Percentiles rank a stretch among this genome's conserved stretches.
Evolutionary conservation across 2,329 filamentous ascomycete species (phyloP).

Genomic region (Westerdykella aurantiaca): DNA sequence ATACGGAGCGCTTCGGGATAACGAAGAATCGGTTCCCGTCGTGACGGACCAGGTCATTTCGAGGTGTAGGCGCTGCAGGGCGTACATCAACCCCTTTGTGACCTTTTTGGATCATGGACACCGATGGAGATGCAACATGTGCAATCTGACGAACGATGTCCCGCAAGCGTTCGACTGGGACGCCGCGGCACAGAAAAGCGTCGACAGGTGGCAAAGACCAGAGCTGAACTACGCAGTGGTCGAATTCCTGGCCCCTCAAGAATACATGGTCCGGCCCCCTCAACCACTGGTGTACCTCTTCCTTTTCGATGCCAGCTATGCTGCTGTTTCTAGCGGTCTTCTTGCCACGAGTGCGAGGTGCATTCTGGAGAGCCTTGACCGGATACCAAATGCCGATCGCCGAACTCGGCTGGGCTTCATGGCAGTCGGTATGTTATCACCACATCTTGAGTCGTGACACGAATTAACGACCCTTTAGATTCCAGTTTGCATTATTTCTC

Average conservation of each 20-base stretch:
- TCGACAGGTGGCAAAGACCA: conserved; percentile 85
- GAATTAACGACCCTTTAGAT: conserved; percentile 44
- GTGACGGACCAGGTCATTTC: conserved; percentile 97
- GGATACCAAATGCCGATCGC: conserved; percentile 96
- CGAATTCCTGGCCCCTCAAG: conserved; percentile 95
- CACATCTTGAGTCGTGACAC: not conserved
- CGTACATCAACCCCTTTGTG: conserved; percentile 97
- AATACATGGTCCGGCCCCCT: conserved; percentile 98
- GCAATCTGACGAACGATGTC: conserved; percentile 95
- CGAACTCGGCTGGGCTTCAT: conserved; percentile 91
- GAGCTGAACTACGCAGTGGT: conserved; percentile 96
- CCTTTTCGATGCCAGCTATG: conserved; percentile 89
- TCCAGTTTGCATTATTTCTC: conserved; percentile 94
- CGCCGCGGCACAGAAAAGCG: conserved; percentile 78
- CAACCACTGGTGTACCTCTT: conserved; percentile 95
- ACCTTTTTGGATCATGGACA: conserved; percentile 96
- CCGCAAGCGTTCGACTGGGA: conserved; percentile 99
- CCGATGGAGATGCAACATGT: conserved; percentile 97
- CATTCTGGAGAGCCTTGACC: conserved; percentile 88
- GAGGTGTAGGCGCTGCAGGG: conserved; percentile 87
- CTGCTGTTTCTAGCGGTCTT: conserved; percentile 81
- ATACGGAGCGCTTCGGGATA: conserved; percentile 86
- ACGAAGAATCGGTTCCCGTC: conserved; percentile 83
- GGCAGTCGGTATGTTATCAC: conserved; percentile 52
- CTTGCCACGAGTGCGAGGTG: conserved; percentile 88